These are phyloP conservation scores for Fusarium sp. DNA, from an alignment of 2,329 filamentous ascomycete species.

Conservation along the genomic window DNA sequence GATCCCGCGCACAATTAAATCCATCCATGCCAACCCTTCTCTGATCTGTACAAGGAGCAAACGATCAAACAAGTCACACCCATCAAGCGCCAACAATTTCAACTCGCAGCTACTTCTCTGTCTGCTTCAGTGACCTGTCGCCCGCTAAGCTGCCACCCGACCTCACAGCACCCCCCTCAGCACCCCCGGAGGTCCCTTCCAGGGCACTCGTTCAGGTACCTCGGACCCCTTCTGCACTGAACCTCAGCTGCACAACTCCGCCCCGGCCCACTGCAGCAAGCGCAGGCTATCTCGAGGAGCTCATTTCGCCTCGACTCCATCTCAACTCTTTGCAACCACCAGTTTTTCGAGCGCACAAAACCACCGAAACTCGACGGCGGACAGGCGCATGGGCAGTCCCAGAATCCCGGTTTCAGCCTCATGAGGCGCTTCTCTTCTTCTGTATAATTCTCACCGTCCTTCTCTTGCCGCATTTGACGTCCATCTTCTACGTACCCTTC, in stretches of 20 bases:
- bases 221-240: constrained; percentile 25
- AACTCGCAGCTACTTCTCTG: constrained; percentile 12
- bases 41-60: background rate
- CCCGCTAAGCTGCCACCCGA: constrained; percentile 33
- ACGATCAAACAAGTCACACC: background rate
- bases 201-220: constrained; percentile 32
- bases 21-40: background rate
- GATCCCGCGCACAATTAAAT: background rate
- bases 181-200: constrained; percentile 23
- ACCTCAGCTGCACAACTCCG: constrained; percentile 34
- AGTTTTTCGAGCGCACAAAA: constrained; percentile 41
- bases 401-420: constrained; percentile 25
- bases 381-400: constrained; percentile 38
- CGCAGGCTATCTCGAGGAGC: constrained; percentile 37
- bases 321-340: constrained; percentile 41
- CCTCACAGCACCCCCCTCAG: constrained; percentile 27
- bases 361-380: constrained; percentile 29
- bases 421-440: constrained; percentile 24
- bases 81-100: background rate
- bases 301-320: constrained; percentile 45
- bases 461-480: constrained; percentile 10
- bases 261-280: constrained; percentile 21
- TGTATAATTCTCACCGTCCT: constrained; percentile 3
- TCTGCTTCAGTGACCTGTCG: constrained; percentile 20
- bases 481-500: constrained; percentile 17